A percentile compares a stretch with the other conserved stretches of the same genome.
Conservation (phyloP, 2,329 filamentous ascomycete genomes). For the Fusarium oligoseptatum region DNA sequence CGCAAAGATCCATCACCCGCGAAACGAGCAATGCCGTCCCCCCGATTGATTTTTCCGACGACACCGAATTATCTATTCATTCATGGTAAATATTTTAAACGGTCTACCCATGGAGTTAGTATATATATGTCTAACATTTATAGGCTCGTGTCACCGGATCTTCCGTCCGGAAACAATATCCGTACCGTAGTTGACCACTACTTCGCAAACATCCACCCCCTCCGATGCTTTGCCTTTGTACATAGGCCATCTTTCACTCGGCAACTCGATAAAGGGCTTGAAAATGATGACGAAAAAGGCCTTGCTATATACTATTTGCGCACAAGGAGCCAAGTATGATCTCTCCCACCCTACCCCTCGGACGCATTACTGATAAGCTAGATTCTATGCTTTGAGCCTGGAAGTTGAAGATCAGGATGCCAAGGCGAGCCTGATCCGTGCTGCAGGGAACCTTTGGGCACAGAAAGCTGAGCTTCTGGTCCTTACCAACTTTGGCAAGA, state of each 20-base stretch:
- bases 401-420: conserved; percentile 49
- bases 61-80: conserved; percentile 45
- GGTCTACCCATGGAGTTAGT: neutral
- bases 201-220: conserved; percentile 56
- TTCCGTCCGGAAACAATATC: conserved; percentile 52
- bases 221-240: conserved; percentile 57
- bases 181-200: conserved; percentile 55
- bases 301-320: conserved; percentile 54
- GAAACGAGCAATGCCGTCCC: conserved; percentile 40
- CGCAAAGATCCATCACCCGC: conserved; percentile 38
- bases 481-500: conserved; percentile 55
- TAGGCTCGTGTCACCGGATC: conserved; percentile 52
- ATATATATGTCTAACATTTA: conserved; percentile 9
- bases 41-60: conserved; percentile 43
- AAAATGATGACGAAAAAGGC: conserved; percentile 53
- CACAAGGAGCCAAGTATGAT: conserved; percentile 55
- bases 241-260: conserved; percentile 56
- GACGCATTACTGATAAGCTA: conserved; percentile 33
- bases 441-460: conserved; percentile 56
- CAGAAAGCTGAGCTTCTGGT: conserved; percentile 53
- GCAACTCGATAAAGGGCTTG: conserved; percentile 54
- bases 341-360: neutral
- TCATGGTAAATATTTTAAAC: conserved; percentile 34
- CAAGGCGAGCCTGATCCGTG: conserved; percentile 48
- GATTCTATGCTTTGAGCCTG: conserved; percentile 52